phyloP scores from a whole-genome alignment of 1,139 yeast species.

The Meyerozyma carpophila region DNA sequence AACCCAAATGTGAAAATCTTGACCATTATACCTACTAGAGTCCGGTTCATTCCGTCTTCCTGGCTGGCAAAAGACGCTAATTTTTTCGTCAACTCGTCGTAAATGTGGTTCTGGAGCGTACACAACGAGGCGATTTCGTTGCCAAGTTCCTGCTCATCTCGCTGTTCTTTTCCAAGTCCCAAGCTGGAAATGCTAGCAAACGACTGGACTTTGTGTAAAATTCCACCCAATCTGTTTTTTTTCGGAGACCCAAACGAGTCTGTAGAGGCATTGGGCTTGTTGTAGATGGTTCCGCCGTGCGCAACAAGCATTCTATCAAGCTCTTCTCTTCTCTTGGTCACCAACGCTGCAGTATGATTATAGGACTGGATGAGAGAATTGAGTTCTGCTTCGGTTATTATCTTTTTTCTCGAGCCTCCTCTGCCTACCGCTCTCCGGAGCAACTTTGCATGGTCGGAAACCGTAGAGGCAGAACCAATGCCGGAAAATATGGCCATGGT shows the following conservation, averaged over 20 bases:
- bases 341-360: constrained; percentile 34
- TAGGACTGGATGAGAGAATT: constrained; percentile 29
- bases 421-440: constrained; percentile 1
- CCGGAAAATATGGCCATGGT: constrained; percentile 70
- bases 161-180: constrained; percentile 9
- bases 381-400: constrained; percentile 18
- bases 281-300: constrained; percentile 25
- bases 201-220: constrained; percentile 38
- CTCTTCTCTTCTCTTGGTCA: constrained; percentile 28
- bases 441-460: constrained; percentile 4
- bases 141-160: constrained; percentile 29
- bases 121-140: constrained; percentile 32
- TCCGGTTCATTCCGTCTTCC: background rate
- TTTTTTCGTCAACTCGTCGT: constrained; percentile 22
- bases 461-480: constrained; percentile 66
- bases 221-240: constrained; percentile 16
- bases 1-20: constrained; percentile 26
- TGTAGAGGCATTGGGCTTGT: constrained; percentile 11
- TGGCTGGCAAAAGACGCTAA: constrained; percentile 12
- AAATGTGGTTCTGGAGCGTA: constrained; percentile 21
- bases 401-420: background rate
- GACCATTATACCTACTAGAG: constrained; percentile 1
- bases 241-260: constrained; percentile 4
- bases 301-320: constrained; percentile 17
- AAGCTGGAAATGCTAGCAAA: constrained; percentile 30